Conservation (phyloP, 768 basidiomycete genomes). For the Mycena belliarum region DNA sequence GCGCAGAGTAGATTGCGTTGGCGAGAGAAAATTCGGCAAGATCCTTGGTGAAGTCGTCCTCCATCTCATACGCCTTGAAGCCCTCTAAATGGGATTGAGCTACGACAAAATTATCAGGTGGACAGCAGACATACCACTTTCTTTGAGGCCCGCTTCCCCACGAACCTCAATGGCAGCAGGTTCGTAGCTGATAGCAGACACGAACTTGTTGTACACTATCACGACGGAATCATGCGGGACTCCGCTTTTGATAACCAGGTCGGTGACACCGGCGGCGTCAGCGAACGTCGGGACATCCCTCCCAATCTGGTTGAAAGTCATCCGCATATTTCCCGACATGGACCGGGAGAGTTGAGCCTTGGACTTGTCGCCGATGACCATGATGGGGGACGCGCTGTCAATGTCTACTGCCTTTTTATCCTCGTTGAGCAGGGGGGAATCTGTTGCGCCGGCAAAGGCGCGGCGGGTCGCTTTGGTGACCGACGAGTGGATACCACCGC, state of each 20-base stretch:
- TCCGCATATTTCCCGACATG: conserved; percentile 61
- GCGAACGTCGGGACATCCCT: conserved; percentile 96
- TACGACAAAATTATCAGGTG: background rate
- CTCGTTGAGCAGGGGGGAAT: conserved; percentile 48
- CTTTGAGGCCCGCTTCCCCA: conserved; percentile 78
- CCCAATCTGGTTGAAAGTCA: conserved; percentile 98
- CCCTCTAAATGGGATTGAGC: conserved; percentile 33
- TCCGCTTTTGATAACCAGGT: conserved; percentile 84
- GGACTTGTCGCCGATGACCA: conserved; percentile 96
- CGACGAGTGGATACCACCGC: conserved; percentile 98
- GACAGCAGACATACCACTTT: conserved; percentile 60
- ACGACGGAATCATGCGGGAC: conserved; percentile 85
- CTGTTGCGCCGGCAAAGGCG: conserved; percentile 55
- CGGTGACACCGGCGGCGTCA: conserved; percentile 92
- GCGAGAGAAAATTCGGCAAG: conserved; percentile 94
- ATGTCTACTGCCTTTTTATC: conserved; percentile 44
- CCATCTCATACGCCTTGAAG: conserved; percentile 96
- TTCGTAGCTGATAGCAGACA: conserved; percentile 92
- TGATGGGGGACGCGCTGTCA: conserved; percentile 65
- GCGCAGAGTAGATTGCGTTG: conserved; percentile 92
- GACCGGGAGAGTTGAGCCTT: conserved; percentile 85
- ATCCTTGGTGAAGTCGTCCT: conserved; percentile 93
- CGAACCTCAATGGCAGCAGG: conserved; percentile 72
- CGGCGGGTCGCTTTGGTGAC: conserved; percentile 88
- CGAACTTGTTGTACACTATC: conserved; percentile 82